Evolutionary conservation across 2,329 filamentous ascomycete genomes (phyloP), one percentile per base, ranked within the genome.

Genomic region (Pestalotiopsis sp.): DNA sequence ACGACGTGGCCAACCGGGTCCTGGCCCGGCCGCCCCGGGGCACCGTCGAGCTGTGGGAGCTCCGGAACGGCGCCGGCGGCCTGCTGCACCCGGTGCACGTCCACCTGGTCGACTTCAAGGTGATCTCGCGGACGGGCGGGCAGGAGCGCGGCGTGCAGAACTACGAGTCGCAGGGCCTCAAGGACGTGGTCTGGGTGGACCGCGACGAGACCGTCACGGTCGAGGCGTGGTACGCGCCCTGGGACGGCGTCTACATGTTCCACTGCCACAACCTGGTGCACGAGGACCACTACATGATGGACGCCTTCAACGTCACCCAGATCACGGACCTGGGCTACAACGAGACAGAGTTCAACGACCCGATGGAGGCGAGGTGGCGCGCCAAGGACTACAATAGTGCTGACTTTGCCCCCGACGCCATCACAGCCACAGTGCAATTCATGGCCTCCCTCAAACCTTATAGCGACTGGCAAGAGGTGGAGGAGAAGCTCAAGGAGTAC

Each of bases 71-170:
- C 31, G 81, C 80, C 14, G 86, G 84, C 17, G 83, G 82, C 31
- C 86, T 85, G 75, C 82, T 83, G 2, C 87, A 89, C 72, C 87
- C 86, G 1, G 78, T 85, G 39, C 88, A 90, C 75, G 83, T 90
- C 62, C 88, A 90, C 73, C 80, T 90, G 1, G 83, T 90, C 62
- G 87, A 89, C 72, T 86, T 90, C 76, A 83, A 85, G 67, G 80
- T 90, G 45, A 72, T 88, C 25, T 80, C 78, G 7, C 84, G 87
- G 20, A 82, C 74, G 0, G 84, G 84, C 3, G 82, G 82, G 11
- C 41, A 45, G 7, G 75, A 80, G 27, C 79, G 82, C 3, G 74
- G 73, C 13, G 82, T 89, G 4, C 72, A 81, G 70, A 81, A 85
- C 0, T 90, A 90, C 71, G 88, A 90, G 76, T 23, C 58, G 1